phyloP scores from a whole-genome alignment of 306 rosid genomes.

The Cercis canadensis region DNA sequence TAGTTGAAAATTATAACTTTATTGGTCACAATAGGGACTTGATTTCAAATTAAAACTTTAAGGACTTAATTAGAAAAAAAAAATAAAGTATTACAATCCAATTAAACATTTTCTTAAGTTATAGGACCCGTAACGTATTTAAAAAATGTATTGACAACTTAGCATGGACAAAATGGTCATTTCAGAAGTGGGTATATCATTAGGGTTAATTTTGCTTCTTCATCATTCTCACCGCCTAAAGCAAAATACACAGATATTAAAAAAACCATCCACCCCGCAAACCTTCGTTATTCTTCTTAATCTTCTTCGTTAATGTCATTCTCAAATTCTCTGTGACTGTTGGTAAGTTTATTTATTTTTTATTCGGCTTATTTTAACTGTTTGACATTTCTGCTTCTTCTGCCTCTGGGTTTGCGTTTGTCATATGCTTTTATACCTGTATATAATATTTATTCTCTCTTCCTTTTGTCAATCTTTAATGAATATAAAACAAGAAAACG shows the following conservation, averaged over 20 bases:
- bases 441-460: constrained; percentile 12
- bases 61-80: too few species aligned
- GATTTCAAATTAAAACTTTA: too few species aligned
- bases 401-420: constrained; percentile 53
- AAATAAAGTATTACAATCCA: too few species aligned
- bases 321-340: constrained; percentile 39
- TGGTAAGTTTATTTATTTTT: constrained; percentile 41
- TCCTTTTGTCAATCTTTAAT: not conserved
- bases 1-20: too few species aligned
- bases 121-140: too few species aligned
- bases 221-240: constrained; percentile 37
- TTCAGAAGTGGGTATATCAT: not conserved
- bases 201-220: constrained; percentile 48
- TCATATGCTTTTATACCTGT: constrained; percentile 25
- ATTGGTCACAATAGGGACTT: too few species aligned
- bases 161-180: constrained; percentile 31
- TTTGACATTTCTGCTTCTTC: constrained; percentile 54
- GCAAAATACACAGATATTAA: constrained; percentile 23
- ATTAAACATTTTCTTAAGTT: too few species aligned
- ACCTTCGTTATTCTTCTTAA: constrained; percentile 40
- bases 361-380: constrained; percentile 14
- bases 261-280: not conserved
- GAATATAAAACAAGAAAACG: not conserved
- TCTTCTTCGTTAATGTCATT: constrained; percentile 52
- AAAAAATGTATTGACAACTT: too few species aligned